Conservation (phyloP, 164 flowering plant species). For the Stephania cephalantha region DNA sequence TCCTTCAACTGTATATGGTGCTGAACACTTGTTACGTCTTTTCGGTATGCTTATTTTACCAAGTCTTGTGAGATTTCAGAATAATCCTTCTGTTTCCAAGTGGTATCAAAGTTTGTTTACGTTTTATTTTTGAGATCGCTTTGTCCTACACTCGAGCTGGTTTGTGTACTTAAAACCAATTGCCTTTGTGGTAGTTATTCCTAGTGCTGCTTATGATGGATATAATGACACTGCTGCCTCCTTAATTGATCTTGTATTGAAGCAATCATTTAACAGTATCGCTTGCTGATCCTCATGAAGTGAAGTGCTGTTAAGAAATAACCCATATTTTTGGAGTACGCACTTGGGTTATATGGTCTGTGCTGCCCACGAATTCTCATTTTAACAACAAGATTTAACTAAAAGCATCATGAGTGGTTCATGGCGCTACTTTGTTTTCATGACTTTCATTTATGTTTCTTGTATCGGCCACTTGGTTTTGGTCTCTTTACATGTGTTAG, state of each 20-base stretch:
- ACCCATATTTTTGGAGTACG: not conserved
- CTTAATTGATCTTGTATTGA: not conserved
- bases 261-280: not conserved
- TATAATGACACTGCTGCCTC: not conserved
- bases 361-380: not conserved
- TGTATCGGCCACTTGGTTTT: no score
- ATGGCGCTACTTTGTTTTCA: not conserved
- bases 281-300: no score
- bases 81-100: no score
- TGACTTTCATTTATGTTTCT: not conserved
- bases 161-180: not conserved
- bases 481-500: not conserved
- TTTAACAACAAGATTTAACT: not conserved
- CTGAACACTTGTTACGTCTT: constrained; percentile 86
- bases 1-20: constrained; percentile 83
- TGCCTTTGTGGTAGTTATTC: not conserved
- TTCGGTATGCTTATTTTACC: constrained; percentile 54
- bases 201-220: not conserved
- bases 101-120: no score
- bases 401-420: not conserved
- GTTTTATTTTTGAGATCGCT: no score
- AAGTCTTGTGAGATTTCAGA: no score
- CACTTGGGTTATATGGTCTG: not conserved
- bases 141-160: not conserved
- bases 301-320: no score